Base-by-base conservation (phyloP, 2,329 filamentous ascomycete genomes). In the Verticillium nonalfalfae region DNA sequence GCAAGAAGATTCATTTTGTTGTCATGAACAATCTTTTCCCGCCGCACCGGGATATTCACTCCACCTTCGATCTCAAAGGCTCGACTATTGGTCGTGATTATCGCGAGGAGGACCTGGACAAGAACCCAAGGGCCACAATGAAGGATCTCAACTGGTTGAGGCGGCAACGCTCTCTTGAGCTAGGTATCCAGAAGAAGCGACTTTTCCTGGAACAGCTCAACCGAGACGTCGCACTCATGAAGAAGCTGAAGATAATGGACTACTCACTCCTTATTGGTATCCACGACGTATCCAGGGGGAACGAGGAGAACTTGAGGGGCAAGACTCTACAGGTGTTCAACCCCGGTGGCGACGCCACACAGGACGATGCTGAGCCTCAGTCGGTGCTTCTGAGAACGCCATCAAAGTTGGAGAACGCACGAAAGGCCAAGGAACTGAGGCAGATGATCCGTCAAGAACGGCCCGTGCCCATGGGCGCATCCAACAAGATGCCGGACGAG, bases 21-120 rank as follows among this genome's bases (percentile, higher is more conserved):
- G 93, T 99, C 72, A 99, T 99, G 95, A 99, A 99, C 81, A 99
- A 99, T 74, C 84, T 99, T 15, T 99, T 99, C 71, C 95, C 95
- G 13, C 94, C 95, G 7, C 95, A 99, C 77, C 87, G 94, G 68
- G 95, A 99, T 74, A 98, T 99, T 63, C 95, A 99, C 77, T 88
- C 92, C 71, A 99, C 93, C 3, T 99, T 97, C 71, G 95, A 99
- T 74, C 76, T 99, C 68, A 99, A 99, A 77, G 95, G 95, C 9
- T 98, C 95, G 7, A 98, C 94, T 0, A 87, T 98, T 67, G 95
- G 95, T 14, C 86, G 95, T 71, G 92, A 98, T 74, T 94, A 95
- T 73, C 89, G 81, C 68, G 95, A 98, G 74, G 91, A 96, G 56
- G 88, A 96, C 62, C 77, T 98, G 59, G 90, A 89, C 66, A 87